Base-by-base conservation (phyloP, 2,329 filamentous ascomycete species). In the Canariomyces notabilis region DNA sequence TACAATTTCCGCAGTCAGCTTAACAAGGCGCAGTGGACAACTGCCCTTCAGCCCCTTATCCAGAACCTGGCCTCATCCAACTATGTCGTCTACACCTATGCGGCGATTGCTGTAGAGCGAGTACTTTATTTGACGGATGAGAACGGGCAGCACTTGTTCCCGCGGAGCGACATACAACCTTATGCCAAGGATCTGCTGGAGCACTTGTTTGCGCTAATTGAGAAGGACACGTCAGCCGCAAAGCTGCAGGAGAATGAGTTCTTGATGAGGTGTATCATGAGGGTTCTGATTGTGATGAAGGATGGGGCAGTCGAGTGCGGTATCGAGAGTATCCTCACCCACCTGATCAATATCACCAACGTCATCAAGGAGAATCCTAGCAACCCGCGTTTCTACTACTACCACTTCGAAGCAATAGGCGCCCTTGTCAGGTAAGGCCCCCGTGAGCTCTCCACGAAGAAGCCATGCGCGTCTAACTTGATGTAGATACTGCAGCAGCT, bases 161-260 rank as follows among this genome's bases (percentile, higher is more conserved):
- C 85, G 22, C 81, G 87, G 36, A 75, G 79, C 9, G 86, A 89
- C 55, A 88, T 98, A 44, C 79, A 85, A 48, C 84, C 85, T 0
- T 80, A 93, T 51, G 82, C 91, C 19, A 90, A 89, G 64, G 89
- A 95, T 57, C 78, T 98, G 2, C 73, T 97, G 16, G 78, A 88
- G 44, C 91, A 97, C 61, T 75, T 98, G 11, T 97, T 98, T 75
- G 83, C 84, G 54, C 76, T 98, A 42, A 89, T 98, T 55, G 87
- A 94, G 62, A 88, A 86, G 62, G 85, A 95, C 58, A 75, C 77
- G 4, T 84, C 86, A 9, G 85, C 94, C 1, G 82, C 91, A 54
- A 98, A 97, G 74, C 82, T 98, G 51, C 93, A 98, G 63, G 93
- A 98, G 68, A 98, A 98, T 62, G 93, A 98, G 64, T 98, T 97